phyloP scores from a whole-genome alignment of 2,329 filamentous ascomycete genomes.

The Colletotrichum tropicicola region DNA sequence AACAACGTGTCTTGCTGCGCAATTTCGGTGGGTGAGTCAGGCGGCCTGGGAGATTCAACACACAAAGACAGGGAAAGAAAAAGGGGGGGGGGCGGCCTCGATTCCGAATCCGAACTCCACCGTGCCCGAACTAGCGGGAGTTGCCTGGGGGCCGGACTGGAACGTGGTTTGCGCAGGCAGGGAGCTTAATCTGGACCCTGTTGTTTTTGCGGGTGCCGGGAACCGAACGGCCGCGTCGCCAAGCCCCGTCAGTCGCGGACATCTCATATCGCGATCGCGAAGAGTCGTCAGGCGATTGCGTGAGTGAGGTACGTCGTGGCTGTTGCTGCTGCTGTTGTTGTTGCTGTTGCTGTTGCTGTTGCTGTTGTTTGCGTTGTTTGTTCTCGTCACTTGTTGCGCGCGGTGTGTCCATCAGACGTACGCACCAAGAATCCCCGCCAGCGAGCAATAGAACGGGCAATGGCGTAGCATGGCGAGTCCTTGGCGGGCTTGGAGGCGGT shows the following conservation, averaged over 20 bases:
- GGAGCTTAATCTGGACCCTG: conserved; percentile 7
- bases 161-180: too few species aligned
- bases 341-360: background rate
- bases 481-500: background rate
- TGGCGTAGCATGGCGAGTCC: background rate
- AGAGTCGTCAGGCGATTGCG: conserved; percentile 2
- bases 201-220: background rate
- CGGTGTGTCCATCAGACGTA: too few species aligned
- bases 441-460: too few species aligned
- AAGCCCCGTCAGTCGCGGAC: background rate
- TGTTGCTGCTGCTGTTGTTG: background rate
- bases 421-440: too few species aligned
- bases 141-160: background rate
- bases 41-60: too few species aligned
- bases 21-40: too few species aligned
- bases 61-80: too few species aligned
- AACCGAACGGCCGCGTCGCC: background rate
- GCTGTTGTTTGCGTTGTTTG: background rate
- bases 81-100: too few species aligned
- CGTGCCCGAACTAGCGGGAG: too few species aligned
- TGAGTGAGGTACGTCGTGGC: background rate
- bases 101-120: too few species aligned
- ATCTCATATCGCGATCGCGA: background rate
- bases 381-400: too few species aligned
- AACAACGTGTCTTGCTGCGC: too few species aligned